These are phyloP conservation scores for Amanita polypyramis DNA, from an alignment of 768 basidiomycete genomes.

Conservation along the genomic window DNA sequence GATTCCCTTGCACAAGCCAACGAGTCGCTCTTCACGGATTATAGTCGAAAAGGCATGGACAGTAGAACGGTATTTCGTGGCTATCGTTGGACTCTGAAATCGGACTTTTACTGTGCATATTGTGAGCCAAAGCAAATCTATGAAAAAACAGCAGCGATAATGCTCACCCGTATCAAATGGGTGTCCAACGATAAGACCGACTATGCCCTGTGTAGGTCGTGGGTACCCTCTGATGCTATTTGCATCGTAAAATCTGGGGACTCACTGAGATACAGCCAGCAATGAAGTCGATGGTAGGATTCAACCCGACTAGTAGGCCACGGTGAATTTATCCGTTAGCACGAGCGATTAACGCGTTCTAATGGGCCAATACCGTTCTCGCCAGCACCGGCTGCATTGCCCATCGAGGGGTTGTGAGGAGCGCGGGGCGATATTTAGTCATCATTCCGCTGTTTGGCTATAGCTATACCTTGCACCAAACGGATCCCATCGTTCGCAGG, in stretches of 20 bases:
- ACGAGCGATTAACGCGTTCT: background rate
- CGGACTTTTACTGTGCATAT: slow-evolving; percentile 60
- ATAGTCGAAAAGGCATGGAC: slow-evolving; percentile 60
- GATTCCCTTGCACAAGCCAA: slow-evolving; percentile 68
- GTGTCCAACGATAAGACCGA: slow-evolving; percentile 59
- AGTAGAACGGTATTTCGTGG: slow-evolving; percentile 50
- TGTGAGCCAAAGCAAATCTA: background rate
- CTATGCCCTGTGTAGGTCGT: slow-evolving; percentile 35
- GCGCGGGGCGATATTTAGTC: no score
- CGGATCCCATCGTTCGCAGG: no score
- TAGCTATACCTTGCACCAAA: no score
- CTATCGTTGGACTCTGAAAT: slow-evolving; percentile 55
- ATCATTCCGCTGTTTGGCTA: no score
- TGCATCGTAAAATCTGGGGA: no score
- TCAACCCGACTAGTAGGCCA: slow-evolving; percentile 21
- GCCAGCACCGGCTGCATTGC: background rate
- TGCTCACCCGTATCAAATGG: slow-evolving; percentile 54
- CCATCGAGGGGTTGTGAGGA: no score
- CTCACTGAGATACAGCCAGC: slow-evolving; percentile 59
- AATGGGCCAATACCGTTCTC: background rate
- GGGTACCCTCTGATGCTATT: background rate
- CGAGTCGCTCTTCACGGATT: slow-evolving; percentile 54
- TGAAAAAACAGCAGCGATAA: background rate
- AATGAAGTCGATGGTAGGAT: slow-evolving; percentile 65
- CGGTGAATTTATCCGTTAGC: background rate